A percentile compares a stretch with the other conserved stretches of the same genome.
phyloP scores from a whole-genome alignment of 495 filamentous ascomycete species.

The Hypoxylon subgilvum region DNA sequence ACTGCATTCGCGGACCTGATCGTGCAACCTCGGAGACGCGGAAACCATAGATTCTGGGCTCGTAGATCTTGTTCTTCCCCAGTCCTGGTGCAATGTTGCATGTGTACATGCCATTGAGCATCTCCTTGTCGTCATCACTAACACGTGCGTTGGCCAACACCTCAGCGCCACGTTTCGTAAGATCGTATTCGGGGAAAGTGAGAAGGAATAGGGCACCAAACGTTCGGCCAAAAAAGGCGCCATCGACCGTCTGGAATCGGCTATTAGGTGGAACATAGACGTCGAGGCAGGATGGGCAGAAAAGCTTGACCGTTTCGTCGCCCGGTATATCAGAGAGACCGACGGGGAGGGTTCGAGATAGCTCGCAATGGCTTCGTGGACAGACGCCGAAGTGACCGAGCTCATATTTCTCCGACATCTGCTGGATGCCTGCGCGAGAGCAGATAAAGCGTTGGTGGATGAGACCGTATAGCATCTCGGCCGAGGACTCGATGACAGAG shows the following conservation, averaged over 20 bases:
- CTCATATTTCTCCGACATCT: slow-evolving; percentile 99
- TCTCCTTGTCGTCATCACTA: slow-evolving; percentile 52
- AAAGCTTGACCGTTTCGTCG: slow-evolving; percentile 96
- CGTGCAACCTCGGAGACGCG: slow-evolving; percentile 84
- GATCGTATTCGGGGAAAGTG: slow-evolving; percentile 94
- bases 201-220: slow-evolving; percentile 94
- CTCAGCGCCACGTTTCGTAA: slow-evolving; percentile 62
- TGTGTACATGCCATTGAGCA: slow-evolving; percentile 83
- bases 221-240: slow-evolving; percentile 96
- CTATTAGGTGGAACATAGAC: slow-evolving; percentile 98
- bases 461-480: slow-evolving; percentile 94
- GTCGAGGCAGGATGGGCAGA: slow-evolving; percentile 95
- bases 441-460: slow-evolving; percentile 99
- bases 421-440: slow-evolving; percentile 93
- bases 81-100: slow-evolving; percentile 87
- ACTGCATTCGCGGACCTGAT: slow-evolving; percentile 93
- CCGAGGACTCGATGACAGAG: slow-evolving; percentile 93
- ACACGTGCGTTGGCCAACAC: slow-evolving; percentile 45
- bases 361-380: slow-evolving; percentile 86
- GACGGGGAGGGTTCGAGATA: slow-evolving; percentile 86
- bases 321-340: slow-evolving; percentile 92
- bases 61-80: slow-evolving; percentile 83
- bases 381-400: slow-evolving; percentile 92
- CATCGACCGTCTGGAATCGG: slow-evolving; percentile 96
- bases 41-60: slow-evolving; percentile 96